Base-by-base conservation (phyloP, 106 monocot species). In the Allium cepa region DNA sequence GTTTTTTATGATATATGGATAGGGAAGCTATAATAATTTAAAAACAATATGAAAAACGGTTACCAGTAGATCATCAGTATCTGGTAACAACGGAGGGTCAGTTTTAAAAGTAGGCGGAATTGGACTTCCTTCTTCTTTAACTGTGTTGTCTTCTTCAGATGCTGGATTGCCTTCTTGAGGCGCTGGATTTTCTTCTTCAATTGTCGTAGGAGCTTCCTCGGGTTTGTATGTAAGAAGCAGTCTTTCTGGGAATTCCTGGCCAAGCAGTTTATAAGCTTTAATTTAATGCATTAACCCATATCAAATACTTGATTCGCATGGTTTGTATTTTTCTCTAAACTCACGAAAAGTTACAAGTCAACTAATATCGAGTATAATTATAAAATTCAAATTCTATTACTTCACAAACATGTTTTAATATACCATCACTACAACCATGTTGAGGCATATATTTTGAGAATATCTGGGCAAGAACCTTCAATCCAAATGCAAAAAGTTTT, bases 181-280 rank as follows among this genome's bases (percentile, higher is more conserved):
- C 17, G 78, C 26, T 68, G 65, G 73, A 48, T 72, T 68, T 76
- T 76, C 76, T 53, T 81, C 86, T 53, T 85, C 82, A 59, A 57
- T 49, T 10, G 80, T 45, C 59, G 62, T 69, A 70, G 75, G 36
- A 51, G 48, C 79, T 70, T 79, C 94, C 66, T 86, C 86, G 60
- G 83, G 81, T 82, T 92, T 96, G 76, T 96, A 96, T 65, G 95
- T 96, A 68, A 96, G 79, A 69, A 96, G 95, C 28, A 96, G 88
- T 59, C 91, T 81, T 79, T 96, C 95, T n/a, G 91, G 91, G 50
- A 88, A 88, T 75, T 96, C 95, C 95, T 96, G 76, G 8, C 64
- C 26, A 22, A 75, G 46, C 26, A 79, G 36, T 36, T 36, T 36
- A 36, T 5, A 36, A 36, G 36, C 36, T 36, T 36, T 36, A 36